phyloP scores from a whole-genome alignment of 2,329 filamentous ascomycete genomes.

The Teratosphaeria epicoccoides region DNA sequence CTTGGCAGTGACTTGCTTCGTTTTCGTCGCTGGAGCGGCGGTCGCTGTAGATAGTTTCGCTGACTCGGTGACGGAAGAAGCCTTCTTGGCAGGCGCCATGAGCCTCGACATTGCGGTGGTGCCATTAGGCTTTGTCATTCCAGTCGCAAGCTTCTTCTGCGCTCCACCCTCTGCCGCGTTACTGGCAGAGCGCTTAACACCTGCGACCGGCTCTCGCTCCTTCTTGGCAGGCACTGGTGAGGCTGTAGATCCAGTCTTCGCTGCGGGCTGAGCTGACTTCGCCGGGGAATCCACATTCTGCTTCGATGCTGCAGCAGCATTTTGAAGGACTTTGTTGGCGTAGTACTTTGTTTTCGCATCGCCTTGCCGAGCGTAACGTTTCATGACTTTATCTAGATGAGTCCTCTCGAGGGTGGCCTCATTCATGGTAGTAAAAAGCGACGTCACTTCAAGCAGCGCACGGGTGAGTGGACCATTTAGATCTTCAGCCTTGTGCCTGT shows the following conservation, averaged over 20 bases:
- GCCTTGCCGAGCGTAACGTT: slow-evolving; percentile 53
- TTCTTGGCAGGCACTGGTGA: slow-evolving; percentile 4
- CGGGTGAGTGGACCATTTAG: slow-evolving; percentile 32
- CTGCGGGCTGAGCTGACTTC: neutral
- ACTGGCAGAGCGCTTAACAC: slow-evolving; percentile 25
- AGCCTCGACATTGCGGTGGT: slow-evolving; percentile 9
- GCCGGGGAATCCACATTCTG: slow-evolving; percentile 19
- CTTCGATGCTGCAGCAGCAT: slow-evolving; percentile 30
- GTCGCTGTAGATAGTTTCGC: slow-evolving; percentile 8
- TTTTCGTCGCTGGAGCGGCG: slow-evolving; percentile 13
- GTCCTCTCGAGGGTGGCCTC: slow-evolving; percentile 50
- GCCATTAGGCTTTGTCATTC: slow-evolving; percentile 12
- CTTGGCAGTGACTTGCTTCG: slow-evolving; percentile 31
- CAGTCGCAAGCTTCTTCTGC: slow-evolving; percentile 26
- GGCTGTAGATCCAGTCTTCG: slow-evolving; percentile 5
- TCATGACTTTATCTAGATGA: slow-evolving; percentile 55
- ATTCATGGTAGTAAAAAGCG: slow-evolving; percentile 51
- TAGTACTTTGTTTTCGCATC: slow-evolving; percentile 54
- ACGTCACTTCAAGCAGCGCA: slow-evolving; percentile 46
- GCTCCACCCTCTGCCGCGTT: slow-evolving; percentile 15
- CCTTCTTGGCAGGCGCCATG: slow-evolving; percentile 16
- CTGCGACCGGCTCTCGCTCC: slow-evolving; percentile 18
- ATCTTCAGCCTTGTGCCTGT: slow-evolving; percentile 37
- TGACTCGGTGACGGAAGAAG: slow-evolving; percentile 6
- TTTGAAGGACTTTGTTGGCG: slow-evolving; percentile 47